These are phyloP conservation scores for Polytrichum formosum DNA, from an alignment of 225 moss, liverwort and hornwort species.

Conservation along the genomic window DNA sequence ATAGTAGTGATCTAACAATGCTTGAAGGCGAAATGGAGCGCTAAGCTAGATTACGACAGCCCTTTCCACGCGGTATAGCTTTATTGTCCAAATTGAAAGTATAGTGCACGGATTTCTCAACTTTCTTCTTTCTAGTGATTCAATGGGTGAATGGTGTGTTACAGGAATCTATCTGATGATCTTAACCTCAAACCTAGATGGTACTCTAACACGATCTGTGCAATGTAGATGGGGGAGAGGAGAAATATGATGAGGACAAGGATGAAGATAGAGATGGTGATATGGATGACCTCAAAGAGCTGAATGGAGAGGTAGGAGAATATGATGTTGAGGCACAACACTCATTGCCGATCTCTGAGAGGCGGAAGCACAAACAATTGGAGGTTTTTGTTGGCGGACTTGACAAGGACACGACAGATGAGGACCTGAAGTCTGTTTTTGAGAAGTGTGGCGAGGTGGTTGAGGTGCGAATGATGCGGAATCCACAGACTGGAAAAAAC, in stretches of 20 bases:
- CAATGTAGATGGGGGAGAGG: conserved; percentile 6
- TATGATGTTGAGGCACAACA: conserved; percentile 16
- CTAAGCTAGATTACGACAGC: too few species aligned
- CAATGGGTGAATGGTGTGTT: too few species aligned
- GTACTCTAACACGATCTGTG: background rate
- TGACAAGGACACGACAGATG: conserved; percentile 17
- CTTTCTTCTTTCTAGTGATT: too few species aligned
- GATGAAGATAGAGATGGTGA: conserved; percentile 9
- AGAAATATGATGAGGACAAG: conserved; percentile 5
- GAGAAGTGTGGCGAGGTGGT: conserved; percentile 15
- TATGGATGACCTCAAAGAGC: conserved; percentile 3
- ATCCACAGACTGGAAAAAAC: conserved; percentile 19
- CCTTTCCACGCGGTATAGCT: too few species aligned
- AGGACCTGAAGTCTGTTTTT: conserved; percentile 15
- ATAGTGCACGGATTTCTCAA: too few species aligned
- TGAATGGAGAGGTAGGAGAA: conserved; percentile 16
- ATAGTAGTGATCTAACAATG: too few species aligned
- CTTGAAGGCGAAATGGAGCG: too few species aligned
- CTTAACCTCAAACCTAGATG: background rate
- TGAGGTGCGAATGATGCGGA: conserved; percentile 19
- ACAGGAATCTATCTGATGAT: too few species aligned
- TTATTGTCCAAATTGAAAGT: too few species aligned
- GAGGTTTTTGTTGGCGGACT: conserved; percentile 18
- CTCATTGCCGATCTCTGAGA: conserved; percentile 11
- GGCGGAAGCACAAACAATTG: conserved; percentile 20